Conservation (phyloP, 1,139 yeast species). For the Nakaseomyces delphensis region DNA sequence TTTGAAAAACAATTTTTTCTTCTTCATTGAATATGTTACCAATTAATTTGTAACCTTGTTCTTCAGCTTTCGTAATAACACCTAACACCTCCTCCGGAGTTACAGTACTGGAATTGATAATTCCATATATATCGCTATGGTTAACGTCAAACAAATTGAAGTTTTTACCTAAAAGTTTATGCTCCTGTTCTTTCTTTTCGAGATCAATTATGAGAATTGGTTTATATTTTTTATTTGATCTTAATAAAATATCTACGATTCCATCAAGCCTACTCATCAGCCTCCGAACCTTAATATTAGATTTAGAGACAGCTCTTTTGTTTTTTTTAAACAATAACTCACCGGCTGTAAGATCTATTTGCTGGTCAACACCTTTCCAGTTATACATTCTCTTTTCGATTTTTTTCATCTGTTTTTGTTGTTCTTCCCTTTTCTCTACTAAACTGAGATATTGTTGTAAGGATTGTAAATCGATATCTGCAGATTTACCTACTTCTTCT, state of each 20-base stretch:
- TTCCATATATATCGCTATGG: conserved; percentile 1
- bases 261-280: neutral
- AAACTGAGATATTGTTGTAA: neutral
- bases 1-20: conserved; percentile 1
- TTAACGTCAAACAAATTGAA: conserved; percentile 1
- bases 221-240: conserved; percentile 2
- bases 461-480: neutral
- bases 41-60: neutral
- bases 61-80: neutral
- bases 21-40: neutral
- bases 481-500: neutral
- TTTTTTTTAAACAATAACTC: neutral
- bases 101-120: neutral
- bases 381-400: conserved; percentile 2
- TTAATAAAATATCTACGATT: neutral
- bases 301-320: neutral
- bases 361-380: neutral
- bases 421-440: conserved; percentile 1
- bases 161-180: neutral
- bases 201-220: conserved; percentile 1
- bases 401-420: neutral
- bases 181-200: neutral
- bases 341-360: neutral
- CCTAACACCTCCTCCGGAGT: neutral
- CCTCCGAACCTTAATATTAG: neutral